These are phyloP conservation scores for Penicilliopsis zonata DNA, from an alignment of 495 filamentous ascomycete species.

Conservation along the genomic window DNA sequence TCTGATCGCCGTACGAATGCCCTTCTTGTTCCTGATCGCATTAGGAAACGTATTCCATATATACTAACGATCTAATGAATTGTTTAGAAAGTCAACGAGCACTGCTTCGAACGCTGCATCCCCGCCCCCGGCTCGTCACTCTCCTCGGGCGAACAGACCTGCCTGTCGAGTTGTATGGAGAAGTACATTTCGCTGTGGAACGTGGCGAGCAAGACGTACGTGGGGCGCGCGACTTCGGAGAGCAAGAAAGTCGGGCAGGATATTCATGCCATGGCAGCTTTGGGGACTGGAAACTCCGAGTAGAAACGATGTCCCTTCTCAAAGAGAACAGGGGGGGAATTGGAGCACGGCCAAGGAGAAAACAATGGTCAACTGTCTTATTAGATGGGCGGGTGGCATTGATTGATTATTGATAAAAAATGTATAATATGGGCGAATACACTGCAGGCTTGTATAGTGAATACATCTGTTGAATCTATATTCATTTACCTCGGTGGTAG, in stretches of 20 bases:
- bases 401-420: slow-evolving; percentile 1
- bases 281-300: slow-evolving; percentile 18
- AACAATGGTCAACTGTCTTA: slow-evolving; percentile 1
- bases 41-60: no score
- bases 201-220: slow-evolving; percentile 61
- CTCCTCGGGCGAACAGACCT: slow-evolving; percentile 59
- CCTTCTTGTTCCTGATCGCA: slow-evolving; percentile 1
- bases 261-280: slow-evolving; percentile 11
- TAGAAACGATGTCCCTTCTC: no score
- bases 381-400: neutral
- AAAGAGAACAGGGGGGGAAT: slow-evolving; percentile 4
- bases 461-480: no score
- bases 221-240: slow-evolving; percentile 59
- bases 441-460: no score
- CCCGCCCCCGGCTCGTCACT: slow-evolving; percentile 71
- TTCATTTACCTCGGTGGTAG: slow-evolving; percentile 7
- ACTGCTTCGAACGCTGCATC: slow-evolving; percentile 92
- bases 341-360: neutral
- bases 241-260: slow-evolving; percentile 23
- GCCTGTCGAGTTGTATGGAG: slow-evolving; percentile 84
- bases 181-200: slow-evolving; percentile 98
- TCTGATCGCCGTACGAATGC: slow-evolving; percentile 55
- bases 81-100: slow-evolving; percentile 80
- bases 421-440: slow-evolving; percentile 16
- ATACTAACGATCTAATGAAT: no score